Conservation (phyloP, 1,139 yeast species). For the Scheffersomyces insectosa region DNA sequence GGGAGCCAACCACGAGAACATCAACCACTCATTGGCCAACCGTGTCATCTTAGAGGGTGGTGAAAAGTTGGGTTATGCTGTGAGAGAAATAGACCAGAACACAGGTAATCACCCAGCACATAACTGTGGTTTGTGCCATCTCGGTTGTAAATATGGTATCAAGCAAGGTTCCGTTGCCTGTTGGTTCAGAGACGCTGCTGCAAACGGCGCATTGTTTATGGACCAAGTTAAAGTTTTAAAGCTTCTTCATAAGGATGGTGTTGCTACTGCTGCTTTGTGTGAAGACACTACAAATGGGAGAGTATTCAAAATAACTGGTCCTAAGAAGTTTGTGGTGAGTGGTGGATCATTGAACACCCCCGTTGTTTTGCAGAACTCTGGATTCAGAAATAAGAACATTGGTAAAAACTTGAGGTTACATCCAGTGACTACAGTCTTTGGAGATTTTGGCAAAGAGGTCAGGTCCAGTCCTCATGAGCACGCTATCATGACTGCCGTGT, state of each 20-base stretch:
- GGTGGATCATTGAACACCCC: constrained; percentile 60
- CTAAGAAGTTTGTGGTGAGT: constrained; percentile 47
- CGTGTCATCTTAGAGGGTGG: constrained; percentile 48
- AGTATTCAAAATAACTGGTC: constrained; percentile 42
- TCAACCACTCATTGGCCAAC: constrained; percentile 53
- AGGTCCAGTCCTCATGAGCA: constrained; percentile 38
- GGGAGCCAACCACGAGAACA: constrained; percentile 46
- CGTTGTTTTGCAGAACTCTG: constrained; percentile 48
- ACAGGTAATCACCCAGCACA: constrained; percentile 49
- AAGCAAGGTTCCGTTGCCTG: constrained; percentile 54
- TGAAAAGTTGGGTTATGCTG: constrained; percentile 46
- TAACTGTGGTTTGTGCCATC: constrained; percentile 52
- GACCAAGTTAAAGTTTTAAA: constrained; percentile 46
- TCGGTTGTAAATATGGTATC: constrained; percentile 57
- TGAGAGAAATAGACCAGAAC: constrained; percentile 48
- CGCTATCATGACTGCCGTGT: constrained; percentile 54
- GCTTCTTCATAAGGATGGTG: constrained; percentile 42
- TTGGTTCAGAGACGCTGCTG: constrained; percentile 56
- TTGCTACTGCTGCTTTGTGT: constrained; percentile 48
- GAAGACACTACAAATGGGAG: constrained; percentile 29
- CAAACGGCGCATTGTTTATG: constrained; percentile 50
- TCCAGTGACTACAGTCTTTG: constrained; percentile 47
- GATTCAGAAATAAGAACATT: constrained; percentile 54
- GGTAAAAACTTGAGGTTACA: constrained; percentile 57
- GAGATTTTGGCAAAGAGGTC: constrained; percentile 41